Evolutionary conservation across 2,329 filamentous ascomycete genomes (phyloP), one percentile per base, ranked within the genome.

Genomic region (Ophiostoma tasmaniense): DNA sequence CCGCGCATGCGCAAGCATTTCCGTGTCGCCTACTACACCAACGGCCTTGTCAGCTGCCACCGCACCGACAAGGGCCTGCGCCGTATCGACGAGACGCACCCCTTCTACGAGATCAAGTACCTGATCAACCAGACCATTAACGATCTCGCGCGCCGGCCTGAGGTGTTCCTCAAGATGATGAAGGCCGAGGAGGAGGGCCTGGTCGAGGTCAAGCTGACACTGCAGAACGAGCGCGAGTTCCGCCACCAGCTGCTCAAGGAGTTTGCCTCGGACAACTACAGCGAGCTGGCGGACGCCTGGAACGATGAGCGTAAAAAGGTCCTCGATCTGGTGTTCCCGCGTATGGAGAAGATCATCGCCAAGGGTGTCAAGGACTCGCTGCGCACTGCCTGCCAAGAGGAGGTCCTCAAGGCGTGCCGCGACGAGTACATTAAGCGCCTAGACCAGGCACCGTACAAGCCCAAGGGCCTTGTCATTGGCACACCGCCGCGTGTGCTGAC

Each of bases 41-140:
- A 89, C 73, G 92, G 93, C 30, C 85, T 91, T 69, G 88, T 99
- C 71, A 93, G 94, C 80, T 96, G 93, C 77, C 87, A 87, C 71
- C 89, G 95, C 68, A 99, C 95, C 0, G 93, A 98, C 71, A 99
- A 98, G 79, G 95, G 95, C 35, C 81, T 97, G 67, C 90, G 91
- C 69, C 91, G 92, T 75, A 98, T 99, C 73, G 93, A 97, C 74
- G 94, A 98, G 71, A 89, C 95, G 30, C 93, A 98, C 75, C 92
- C 93, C 0, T 98, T 96, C 78, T 98, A 98, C 77, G 95, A 98
- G 78, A 92, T 99, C 81, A 97, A 99, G 79, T 99, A 99, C 74
- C 84, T 99, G 25, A 88, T 92, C 72, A 93, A 95, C 74, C 93
- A 97, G 78, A 91, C 91, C 8, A 90, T 97, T 71, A 82, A 83